A percentile compares a stretch with the other conserved stretches of the same genome.
These are phyloP conservation scores for Xylariaceae sp. DNA, from an alignment of 2,329 filamentous ascomycete genomes.

Conservation along the genomic window DNA sequence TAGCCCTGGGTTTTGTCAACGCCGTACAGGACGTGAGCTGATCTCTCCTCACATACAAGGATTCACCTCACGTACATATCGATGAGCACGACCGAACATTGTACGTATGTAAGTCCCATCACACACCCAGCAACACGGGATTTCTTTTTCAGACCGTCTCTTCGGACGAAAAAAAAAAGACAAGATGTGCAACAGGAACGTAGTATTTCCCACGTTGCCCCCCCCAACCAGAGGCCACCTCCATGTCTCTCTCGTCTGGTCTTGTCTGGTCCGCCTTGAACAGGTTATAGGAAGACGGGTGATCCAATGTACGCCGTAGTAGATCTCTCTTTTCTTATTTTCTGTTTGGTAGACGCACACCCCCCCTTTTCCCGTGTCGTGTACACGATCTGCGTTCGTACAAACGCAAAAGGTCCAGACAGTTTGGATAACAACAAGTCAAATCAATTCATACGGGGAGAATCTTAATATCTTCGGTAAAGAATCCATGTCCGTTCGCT, in stretches of 20 bases:
- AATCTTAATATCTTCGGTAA: background rate
- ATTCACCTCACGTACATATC: background rate
- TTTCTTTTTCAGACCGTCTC: background rate
- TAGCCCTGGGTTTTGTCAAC: background rate
- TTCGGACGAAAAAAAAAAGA: conserved; percentile 6
- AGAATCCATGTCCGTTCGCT: background rate
- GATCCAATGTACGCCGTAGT: too few species aligned
- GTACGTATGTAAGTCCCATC: background rate
- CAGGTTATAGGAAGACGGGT: too few species aligned
- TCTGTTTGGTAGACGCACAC: background rate
- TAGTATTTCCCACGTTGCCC: conserved; percentile 15
- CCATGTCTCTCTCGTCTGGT: background rate
- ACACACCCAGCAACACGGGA: background rate
- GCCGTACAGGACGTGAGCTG: background rate
- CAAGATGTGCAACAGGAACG: background rate
- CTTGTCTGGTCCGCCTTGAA: background rate
- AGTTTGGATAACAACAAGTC: too few species aligned
- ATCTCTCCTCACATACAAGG: background rate
- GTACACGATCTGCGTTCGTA: background rate
- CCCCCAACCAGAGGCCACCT: conserved; percentile 2
- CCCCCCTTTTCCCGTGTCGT: conserved; percentile 1
- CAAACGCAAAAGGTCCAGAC: background rate
- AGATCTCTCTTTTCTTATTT: too few species aligned
- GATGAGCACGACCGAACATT: background rate
- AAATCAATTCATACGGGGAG: background rate